Evolutionary conservation across 169 alveolate genomes (phyloP).

Genomic region (Plasmodium yoelii): DNA sequence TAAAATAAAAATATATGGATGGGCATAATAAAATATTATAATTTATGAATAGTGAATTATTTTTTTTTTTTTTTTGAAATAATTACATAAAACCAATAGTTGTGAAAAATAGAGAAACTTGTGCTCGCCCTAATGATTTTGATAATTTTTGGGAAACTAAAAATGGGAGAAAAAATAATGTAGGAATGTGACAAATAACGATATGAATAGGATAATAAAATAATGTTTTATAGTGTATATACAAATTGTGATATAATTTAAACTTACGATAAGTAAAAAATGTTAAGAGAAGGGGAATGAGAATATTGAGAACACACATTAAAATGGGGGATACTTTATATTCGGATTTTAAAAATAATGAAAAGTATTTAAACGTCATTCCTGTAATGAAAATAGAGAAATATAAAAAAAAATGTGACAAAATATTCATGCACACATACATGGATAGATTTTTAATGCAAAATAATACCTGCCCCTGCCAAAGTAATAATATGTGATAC

Average conservation of each 20-base stretch:
- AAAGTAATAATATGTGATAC: conserved; percentile 61
- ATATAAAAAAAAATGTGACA: not conserved
- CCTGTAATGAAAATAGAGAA: conserved; percentile 11
- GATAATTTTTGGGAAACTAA: conserved; percentile 64
- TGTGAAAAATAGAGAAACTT: conserved; percentile 68
- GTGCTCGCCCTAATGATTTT: conserved; percentile 68
- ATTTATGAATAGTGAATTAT: not conserved
- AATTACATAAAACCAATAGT: conserved; percentile 60
- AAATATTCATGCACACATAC: no score
- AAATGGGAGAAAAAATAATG: conserved; percentile 1
- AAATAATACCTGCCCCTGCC: conserved; percentile 55
- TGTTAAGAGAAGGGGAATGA: conserved; percentile 49
- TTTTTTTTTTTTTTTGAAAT: conserved; percentile 1
- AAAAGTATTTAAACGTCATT: conserved; percentile 68
- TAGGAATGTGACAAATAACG: not conserved
- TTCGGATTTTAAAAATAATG: conserved; percentile 55
- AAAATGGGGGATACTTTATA: conserved; percentile 61
- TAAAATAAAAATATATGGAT: not conserved
- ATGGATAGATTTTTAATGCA: no score
- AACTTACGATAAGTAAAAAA: conserved; percentile 51
- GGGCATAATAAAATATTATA: not conserved
- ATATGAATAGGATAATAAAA: not conserved
- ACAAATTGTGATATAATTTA: no score
- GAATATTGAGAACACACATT: conserved; percentile 64
- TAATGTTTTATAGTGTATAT: no score